Evolutionary conservation across 495 filamentous ascomycete species (phyloP).

Genomic region (Trichocladium uniseriatum): DNA sequence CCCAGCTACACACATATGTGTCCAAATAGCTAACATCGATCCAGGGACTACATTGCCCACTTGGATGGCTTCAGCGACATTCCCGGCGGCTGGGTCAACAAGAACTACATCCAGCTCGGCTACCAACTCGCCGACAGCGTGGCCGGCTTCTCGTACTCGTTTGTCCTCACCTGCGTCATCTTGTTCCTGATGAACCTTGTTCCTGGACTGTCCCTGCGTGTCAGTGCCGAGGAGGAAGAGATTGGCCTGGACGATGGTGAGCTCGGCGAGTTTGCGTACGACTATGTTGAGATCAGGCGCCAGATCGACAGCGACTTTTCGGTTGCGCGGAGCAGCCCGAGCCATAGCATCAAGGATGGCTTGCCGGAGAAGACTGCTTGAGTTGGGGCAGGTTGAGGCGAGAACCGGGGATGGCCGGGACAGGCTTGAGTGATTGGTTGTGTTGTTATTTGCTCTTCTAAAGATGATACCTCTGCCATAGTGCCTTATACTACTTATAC

Average conservation of each 20-base stretch:
- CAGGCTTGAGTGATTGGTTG: neutral
- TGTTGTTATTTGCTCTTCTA: neutral
- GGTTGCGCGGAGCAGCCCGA: constrained; percentile 14
- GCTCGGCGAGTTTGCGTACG: constrained; percentile 97
- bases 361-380: constrained; percentile 18
- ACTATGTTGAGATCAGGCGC: constrained; percentile 89
- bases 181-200: constrained; percentile 85
- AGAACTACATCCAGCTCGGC: constrained; percentile 80
- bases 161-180: constrained; percentile 80
- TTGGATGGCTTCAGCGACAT: constrained; percentile 71
- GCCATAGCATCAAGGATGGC: constrained; percentile 21
- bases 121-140: constrained; percentile 88
- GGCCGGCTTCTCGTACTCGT: constrained; percentile 83
- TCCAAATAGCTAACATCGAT: constrained; percentile 7
- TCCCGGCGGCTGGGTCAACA: constrained; percentile 81
- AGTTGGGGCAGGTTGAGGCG: neutral
- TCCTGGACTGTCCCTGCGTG: constrained; percentile 75
- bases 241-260: constrained; percentile 91
- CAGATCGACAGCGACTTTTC: constrained; percentile 45
- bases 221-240: constrained; percentile 76
- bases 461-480: too few species aligned
- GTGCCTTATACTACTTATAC: too few species aligned
- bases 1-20: too few species aligned
- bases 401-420: neutral
- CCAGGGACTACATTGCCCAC: constrained; percentile 70